phyloP scores from a whole-genome alignment of 345 rosid genomes.

The Pistacia atlantica region DNA sequence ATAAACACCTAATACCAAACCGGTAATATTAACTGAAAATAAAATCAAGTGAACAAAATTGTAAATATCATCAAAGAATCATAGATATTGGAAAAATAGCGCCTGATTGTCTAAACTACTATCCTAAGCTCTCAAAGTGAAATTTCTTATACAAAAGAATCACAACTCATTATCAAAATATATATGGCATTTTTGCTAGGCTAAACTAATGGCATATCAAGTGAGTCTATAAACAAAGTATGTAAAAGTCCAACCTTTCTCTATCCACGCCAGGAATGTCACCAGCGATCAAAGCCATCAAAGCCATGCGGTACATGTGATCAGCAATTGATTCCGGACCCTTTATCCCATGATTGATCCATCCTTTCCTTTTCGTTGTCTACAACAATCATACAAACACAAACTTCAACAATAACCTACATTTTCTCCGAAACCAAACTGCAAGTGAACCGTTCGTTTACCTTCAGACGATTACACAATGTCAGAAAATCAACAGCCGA shows the following conservation, averaged over 20 bases:
- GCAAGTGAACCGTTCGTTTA: neutral
- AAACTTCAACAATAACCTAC: neutral
- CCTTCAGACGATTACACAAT: slow-evolving; percentile 85
- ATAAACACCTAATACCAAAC: neutral
- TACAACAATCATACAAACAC: slow-evolving; percentile 22
- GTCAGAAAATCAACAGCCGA: slow-evolving; percentile 88
- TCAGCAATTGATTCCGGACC: slow-evolving; percentile 91
- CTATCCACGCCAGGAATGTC: slow-evolving; percentile 79
- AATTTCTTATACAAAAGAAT: neutral
- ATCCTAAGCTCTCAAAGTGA: neutral
- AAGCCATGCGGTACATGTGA: slow-evolving; percentile 95
- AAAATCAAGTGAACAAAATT: neutral
- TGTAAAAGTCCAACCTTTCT: slow-evolving; percentile 50
- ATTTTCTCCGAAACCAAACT: slow-evolving; percentile 3
- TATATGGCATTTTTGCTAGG: neutral
- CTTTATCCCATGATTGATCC: slow-evolving; percentile 84
- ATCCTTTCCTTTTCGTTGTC: slow-evolving; percentile 96
- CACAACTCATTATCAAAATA: neutral
- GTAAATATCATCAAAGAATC: neutral
- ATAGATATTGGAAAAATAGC: neutral
- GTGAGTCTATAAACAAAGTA: neutral
- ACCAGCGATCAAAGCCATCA: slow-evolving; percentile 80
- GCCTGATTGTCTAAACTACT: neutral
- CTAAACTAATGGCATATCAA: neutral
- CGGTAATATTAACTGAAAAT: neutral